Evolutionary conservation across 768 basidiomycete species (phyloP).

Genomic region (Lactarius hengduanensis): DNA sequence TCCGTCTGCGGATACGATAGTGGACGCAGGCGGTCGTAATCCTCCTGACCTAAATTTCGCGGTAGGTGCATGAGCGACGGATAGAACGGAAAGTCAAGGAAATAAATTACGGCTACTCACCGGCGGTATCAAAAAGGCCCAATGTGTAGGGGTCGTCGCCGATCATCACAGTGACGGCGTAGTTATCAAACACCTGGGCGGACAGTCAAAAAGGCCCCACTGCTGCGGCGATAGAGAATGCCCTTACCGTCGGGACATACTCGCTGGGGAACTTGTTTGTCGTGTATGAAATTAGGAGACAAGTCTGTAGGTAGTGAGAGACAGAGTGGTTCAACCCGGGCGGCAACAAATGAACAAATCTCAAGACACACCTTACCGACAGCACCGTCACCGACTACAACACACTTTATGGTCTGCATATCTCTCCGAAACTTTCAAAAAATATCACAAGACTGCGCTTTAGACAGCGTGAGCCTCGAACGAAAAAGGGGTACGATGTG

Average conservation of each 20-base stretch:
- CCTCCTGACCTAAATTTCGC: slow-evolving; percentile 81
- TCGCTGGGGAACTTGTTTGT: slow-evolving; percentile 99
- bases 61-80: slow-evolving; percentile 18
- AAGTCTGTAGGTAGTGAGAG: slow-evolving; percentile 56
- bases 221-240: slow-evolving; percentile 31
- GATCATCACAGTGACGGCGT: slow-evolving; percentile 99
- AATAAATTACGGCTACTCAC: slow-evolving; percentile 47
- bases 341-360: background rate
- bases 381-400: slow-evolving; percentile 97
- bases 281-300: slow-evolving; percentile 94
- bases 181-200: slow-evolving; percentile 90
- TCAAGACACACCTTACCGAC: slow-evolving; percentile 83
- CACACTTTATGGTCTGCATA: slow-evolving; percentile 98
- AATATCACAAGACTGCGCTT: slow-evolving; percentile 18
- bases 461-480: slow-evolving; percentile 11
- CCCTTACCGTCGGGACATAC: slow-evolving; percentile 93
- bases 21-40: slow-evolving; percentile 98
- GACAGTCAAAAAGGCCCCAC: slow-evolving; percentile 24
- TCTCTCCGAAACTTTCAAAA: slow-evolving; percentile 20
- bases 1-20: slow-evolving; percentile 99
- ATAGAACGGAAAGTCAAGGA: background rate
- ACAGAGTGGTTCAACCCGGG: background rate
- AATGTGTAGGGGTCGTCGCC: slow-evolving; percentile 99
- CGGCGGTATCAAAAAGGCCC: slow-evolving; percentile 98
- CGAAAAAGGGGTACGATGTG: slow-evolving; percentile 5